Evolutionary conservation across 331 rosid species (phyloP).

Genomic region (Malus hybrid): DNA sequence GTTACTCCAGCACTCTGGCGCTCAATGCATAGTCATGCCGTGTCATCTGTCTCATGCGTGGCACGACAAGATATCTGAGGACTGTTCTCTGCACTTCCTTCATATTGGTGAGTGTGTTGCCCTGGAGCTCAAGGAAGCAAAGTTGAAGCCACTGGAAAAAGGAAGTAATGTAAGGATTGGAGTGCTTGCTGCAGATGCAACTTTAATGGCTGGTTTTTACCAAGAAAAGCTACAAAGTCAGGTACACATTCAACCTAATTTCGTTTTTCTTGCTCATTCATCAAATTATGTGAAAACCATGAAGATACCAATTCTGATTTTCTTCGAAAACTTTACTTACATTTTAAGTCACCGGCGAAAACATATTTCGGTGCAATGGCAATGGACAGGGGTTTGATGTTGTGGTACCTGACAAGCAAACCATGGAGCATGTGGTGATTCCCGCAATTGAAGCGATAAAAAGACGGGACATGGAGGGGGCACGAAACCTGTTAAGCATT

Average conservation of each 20-base stretch:
- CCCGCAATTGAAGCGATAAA: conserved; percentile 65
- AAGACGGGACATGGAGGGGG: conserved; percentile 64
- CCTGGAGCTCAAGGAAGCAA: conserved; percentile 47
- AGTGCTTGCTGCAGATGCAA: conserved; percentile 36
- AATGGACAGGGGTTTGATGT: conserved; percentile 74
- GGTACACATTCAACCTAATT: conserved; percentile 22
- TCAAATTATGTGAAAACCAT: neutral
- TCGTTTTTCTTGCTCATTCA: neutral
- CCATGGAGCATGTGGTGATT: conserved; percentile 56
- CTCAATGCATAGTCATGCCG: conserved; percentile 53
- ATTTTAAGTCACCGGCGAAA: neutral
- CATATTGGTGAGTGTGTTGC: conserved; percentile 70
- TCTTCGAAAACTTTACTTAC: too few relatives aligned
- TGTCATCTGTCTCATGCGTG: conserved; percentile 62
- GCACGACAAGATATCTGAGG: conserved; percentile 46
- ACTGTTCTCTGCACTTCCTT: conserved; percentile 47
- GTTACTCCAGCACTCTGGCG: conserved; percentile 55
- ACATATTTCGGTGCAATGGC: neutral
- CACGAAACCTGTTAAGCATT: conserved; percentile 61
- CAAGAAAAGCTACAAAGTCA: conserved; percentile 52
- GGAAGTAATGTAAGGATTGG: conserved; percentile 43
- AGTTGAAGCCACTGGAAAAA: conserved; percentile 53
- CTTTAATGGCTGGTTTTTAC: conserved; percentile 36
- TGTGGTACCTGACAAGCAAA: conserved; percentile 52
- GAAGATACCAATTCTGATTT: too few relatives aligned